These are phyloP conservation scores for Pseudocercospora eumusae DNA, from an alignment of 2,329 filamentous ascomycete genomes.

Conservation along the genomic window DNA sequence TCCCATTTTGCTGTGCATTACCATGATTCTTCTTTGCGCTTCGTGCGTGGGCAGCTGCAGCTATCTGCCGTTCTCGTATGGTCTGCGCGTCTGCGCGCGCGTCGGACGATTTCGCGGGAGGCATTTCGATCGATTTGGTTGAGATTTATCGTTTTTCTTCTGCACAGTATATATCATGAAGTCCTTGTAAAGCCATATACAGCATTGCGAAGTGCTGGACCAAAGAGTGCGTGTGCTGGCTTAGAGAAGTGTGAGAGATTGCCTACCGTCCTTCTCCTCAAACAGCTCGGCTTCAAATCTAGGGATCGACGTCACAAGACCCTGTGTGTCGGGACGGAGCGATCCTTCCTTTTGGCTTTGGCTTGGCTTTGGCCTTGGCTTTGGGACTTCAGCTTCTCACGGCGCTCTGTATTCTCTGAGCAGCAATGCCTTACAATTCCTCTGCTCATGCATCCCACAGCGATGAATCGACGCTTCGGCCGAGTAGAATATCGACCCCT, in stretches of 20 bases:
- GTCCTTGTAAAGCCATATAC: neutral
- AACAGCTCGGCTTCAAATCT: neutral
- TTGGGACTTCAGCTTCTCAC: neutral
- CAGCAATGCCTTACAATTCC: neutral
- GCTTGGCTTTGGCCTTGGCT: neutral
- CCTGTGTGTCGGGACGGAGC: neutral
- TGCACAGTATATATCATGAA: constrained; percentile 12
- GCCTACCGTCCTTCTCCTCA: neutral
- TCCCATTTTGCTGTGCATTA: constrained; percentile 29
- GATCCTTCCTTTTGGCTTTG: neutral
- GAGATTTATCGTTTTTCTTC: neutral
- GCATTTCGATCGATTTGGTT: constrained; percentile 25
- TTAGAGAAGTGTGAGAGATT: constrained; percentile 12
- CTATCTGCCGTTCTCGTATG: constrained; percentile 46
- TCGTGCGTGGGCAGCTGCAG: constrained; percentile 42
- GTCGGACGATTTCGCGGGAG: constrained; percentile 44
- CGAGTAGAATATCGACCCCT: no score
- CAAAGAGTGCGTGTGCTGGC: neutral
- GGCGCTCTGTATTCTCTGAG: neutral
- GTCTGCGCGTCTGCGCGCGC: constrained; percentile 39
- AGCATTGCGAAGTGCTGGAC: constrained; percentile 10
- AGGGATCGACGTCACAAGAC: neutral
- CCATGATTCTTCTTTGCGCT: constrained; percentile 40
- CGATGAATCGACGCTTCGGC: no score
- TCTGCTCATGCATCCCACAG: no score